Evolutionary conservation across 495 filamentous ascomycete species (phyloP), one percentile per base, ranked within the genome.

Genomic region (Trichoderma reesei): DNA sequence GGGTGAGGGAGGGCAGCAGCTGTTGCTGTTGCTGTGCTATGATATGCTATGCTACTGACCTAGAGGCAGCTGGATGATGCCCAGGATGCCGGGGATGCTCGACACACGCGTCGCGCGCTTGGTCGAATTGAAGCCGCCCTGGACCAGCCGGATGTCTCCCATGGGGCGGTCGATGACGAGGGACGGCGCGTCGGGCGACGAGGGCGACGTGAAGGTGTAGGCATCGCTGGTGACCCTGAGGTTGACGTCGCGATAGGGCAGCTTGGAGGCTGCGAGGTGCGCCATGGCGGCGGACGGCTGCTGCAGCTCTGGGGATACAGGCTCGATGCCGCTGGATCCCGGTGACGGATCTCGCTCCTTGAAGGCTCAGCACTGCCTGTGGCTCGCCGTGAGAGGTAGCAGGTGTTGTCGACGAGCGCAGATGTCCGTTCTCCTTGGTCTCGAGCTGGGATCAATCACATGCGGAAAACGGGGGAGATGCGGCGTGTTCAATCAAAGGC

Each of bases 121-220:
- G 10, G 85, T 84, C 33, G 85, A 85, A 13, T 89, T 77, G 31
- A 90, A 76, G 61, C 86, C 81, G 36, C 89, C 86, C 83, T 96
- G 88, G 69, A 84, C 88, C 51, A 98, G 81, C 13, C 90, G 84
- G 34, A 97, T 75, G 73, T 97, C 94, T 61, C 94, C 94, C n/a
- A 91, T 91, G 18, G 94, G 94, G 46, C 94, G 85, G 67, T 95
- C 91, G 59, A 98, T 82, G 34, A 95, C 87, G 16, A 98, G 83
- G 11, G 91, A 89, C 10, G 90, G 90, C 37, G 91, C 85, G 73
- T 89, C 85, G 65, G 92, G 93, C 13, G 91, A 91, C 4, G 95
- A 98, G 10, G 94, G 95, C 2, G 94, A 98, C 26, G 90, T 90
- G 76, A 98, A 98, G 68, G 91, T 91, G 82, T 98, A 98, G 71